phyloP scores from a whole-genome alignment of 768 basidiomycete genomes.

The Russula griseocarnosa region DNA sequence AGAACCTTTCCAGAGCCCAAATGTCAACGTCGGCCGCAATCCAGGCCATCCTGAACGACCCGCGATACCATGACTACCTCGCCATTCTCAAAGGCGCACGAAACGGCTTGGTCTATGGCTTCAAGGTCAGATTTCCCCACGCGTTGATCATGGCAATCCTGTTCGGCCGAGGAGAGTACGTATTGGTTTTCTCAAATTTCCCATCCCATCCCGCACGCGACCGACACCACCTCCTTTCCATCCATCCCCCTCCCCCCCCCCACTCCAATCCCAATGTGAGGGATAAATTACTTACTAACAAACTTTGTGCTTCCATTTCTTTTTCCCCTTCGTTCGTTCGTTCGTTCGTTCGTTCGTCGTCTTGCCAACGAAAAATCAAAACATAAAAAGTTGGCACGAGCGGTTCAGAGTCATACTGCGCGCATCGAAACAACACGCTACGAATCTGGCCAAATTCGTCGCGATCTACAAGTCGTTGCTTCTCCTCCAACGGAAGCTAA shows the following conservation, averaged over 20 bases:
- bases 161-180: conserved; percentile 89
- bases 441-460: conserved; percentile 92
- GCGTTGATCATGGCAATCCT: conserved; percentile 94
- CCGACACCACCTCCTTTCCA: too few relatives aligned
- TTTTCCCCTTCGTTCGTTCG: too few relatives aligned
- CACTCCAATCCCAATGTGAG: too few relatives aligned
- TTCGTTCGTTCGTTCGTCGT: too few relatives aligned
- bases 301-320: too few relatives aligned
- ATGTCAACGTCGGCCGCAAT: conserved; percentile 33
- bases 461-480: conserved; percentile 86
- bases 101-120: conserved; percentile 86
- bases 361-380: too few relatives aligned
- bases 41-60: conserved; percentile 50
- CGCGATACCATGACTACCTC: conserved; percentile 83
- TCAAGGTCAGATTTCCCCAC: conserved; percentile 92
- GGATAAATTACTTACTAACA: too few relatives aligned
- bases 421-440: conserved; percentile 85
- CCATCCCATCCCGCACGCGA: too few relatives aligned
- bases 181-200: too few relatives aligned
- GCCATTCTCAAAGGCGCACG: conserved; percentile 92
- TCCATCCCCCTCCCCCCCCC: too few relatives aligned
- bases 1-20: not conserved
- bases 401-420: conserved; percentile 65
- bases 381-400: conserved; percentile 50
- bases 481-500: conserved; percentile 74